Percentiles rank a stretch among this genome's conserved stretches.
Evolutionary conservation across 2,329 filamentous ascomycete species (phyloP).

Genomic region (Pestalotiopsis sp.): DNA sequence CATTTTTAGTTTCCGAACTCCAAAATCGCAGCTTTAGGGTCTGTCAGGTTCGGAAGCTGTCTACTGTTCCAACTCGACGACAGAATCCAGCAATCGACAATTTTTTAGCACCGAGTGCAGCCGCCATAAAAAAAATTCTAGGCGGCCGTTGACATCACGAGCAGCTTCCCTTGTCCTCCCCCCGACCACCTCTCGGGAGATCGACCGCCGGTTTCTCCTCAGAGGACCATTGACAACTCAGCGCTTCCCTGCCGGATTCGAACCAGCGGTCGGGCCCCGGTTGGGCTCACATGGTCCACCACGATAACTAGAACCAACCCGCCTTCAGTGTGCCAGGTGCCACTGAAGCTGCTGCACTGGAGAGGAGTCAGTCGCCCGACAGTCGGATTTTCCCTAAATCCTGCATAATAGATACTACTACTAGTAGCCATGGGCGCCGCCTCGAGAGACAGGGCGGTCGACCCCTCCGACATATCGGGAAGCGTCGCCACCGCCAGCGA

Average conservation of each 20-base stretch:
- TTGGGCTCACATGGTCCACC: conserved; percentile 29
- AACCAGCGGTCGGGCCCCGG: conserved; percentile 27
- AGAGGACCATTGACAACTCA: background rate
- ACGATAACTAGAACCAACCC: background rate
- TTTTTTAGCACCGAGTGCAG: background rate
- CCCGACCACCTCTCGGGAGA: conserved; percentile 5
- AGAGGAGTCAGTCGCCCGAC: background rate
- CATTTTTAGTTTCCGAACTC: background rate
- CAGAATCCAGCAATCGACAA: background rate
- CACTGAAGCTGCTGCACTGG: background rate
- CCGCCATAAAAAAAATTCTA: background rate
- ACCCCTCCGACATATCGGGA: conserved; percentile 11
- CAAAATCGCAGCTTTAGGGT: background rate
- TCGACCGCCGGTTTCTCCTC: background rate
- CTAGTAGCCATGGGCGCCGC: conserved; percentile 15
- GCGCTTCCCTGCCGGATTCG: conserved; percentile 9
- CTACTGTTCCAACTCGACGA: background rate
- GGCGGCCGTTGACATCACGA: background rate
- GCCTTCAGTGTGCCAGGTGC: background rate
- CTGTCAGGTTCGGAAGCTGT: background rate
- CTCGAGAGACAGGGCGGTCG: conserved; percentile 8
- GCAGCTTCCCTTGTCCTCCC: background rate
- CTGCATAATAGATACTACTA: background rate
- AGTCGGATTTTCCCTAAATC: background rate
- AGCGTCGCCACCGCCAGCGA: conserved; percentile 18